Evolutionary conservation across 2,329 filamentous ascomycete genomes (phyloP), one percentile per base, ranked within the genome.

Genomic region (Claviceps africana): DNA sequence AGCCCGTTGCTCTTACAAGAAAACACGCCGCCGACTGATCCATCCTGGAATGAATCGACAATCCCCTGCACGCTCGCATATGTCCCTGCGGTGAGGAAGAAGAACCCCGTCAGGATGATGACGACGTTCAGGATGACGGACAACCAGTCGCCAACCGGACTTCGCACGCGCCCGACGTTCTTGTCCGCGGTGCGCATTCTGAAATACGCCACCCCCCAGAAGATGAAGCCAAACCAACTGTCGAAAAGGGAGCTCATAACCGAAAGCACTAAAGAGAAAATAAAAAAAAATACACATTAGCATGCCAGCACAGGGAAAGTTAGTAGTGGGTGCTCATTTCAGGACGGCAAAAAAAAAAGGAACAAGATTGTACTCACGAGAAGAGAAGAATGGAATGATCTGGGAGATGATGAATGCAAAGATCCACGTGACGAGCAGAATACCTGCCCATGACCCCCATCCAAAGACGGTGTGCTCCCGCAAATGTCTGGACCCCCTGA

Each of bases 221-320:
- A 96, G 63, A 95, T 95, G 73, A 95, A 96, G 25, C 90, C 90
- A 61, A 91, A 91, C 75, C 89, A 91, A 51, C 86, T 91, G 69
- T 95, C 88, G 63, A 95, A 95, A 1, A 95, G 77, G 4, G 88
- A 88, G n/a, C 82, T 86, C 83, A 89, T 86, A 55, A 88, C 73
- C 4, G 82, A 82, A n/a, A 82, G 67, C 2, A 83, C 75, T 55
- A 15, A n/a, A 9, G 17, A 17, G n/a, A 22, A 22, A 10, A 42
- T 4, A 13, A 6, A n/a, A 5, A 45, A 11, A 33, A 1, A 7
- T n/a, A 30, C 22, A 3, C n/a, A 9, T 8, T 2, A 35, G 37
- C 11, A n/a, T 21, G 39, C n/a, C n/a, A 7, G 19, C 37, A 7
- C 10, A 3, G 8, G 9, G 17, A 4, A 17, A 9, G n/a, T 15